A percentile compares a stretch with the other conserved stretches of the same genome.
phyloP scores from a whole-genome alignment of 768 basidiomycete genomes.

The Chalciporus pseudorubinellus region DNA sequence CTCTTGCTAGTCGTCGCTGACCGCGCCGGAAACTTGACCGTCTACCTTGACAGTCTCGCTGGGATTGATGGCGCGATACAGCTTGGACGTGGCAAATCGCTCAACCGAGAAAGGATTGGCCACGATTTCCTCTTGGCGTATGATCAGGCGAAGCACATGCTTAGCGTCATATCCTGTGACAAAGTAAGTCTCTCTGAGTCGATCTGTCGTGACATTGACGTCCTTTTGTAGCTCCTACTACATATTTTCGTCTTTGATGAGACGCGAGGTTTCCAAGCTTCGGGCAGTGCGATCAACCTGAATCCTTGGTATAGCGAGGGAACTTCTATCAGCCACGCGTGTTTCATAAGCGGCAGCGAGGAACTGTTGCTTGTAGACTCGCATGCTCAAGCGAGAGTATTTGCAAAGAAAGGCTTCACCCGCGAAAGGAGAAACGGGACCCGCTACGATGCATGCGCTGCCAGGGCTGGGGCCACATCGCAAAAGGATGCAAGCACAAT shows the following conservation, averaged over 20 bases:
- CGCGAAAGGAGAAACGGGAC: too few species aligned
- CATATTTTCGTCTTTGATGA: slow-evolving; percentile 52
- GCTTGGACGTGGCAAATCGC: slow-evolving; percentile 24
- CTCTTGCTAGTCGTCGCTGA: slow-evolving; percentile 44
- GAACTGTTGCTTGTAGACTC: slow-evolving; percentile 53
- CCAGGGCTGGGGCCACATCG: too few species aligned
- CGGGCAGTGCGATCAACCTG: slow-evolving; percentile 42
- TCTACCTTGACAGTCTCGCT: slow-evolving; percentile 39
- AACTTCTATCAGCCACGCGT: slow-evolving; percentile 32
- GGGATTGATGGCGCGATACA: slow-evolving; percentile 34
- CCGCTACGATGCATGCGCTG: too few species aligned
- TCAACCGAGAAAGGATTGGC: slow-evolving; percentile 49
- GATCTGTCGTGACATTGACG: neutral
- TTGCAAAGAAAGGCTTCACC: too few species aligned
- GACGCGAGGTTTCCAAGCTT: slow-evolving; percentile 38
- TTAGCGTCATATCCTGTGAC: slow-evolving; percentile 43
- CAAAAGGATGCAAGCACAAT: too few species aligned
- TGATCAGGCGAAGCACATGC: slow-evolving; percentile 50
- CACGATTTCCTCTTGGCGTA: slow-evolving; percentile 44
- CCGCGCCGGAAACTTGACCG: slow-evolving; percentile 28
- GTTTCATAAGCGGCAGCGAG: slow-evolving; percentile 50
- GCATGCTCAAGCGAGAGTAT: slow-evolving; percentile 43
- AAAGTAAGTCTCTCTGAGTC: slow-evolving; percentile 32
- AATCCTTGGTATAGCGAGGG: slow-evolving; percentile 40
- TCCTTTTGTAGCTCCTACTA: slow-evolving; percentile 30